Conservation (phyloP, 345 rosid genomes). For the Brassica napus region Da-Ae NC_063446.1:36859501-36860000, state of each 20-base stretch:
- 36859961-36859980: too few relatives aligned
- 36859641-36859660: slow-evolving; percentile 94
- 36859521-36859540: background rate
- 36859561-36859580: background rate
- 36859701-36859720: slow-evolving; percentile 41
- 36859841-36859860: background rate
- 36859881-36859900: background rate
- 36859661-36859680: slow-evolving; percentile 97
- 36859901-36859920: slow-evolving; percentile 16
- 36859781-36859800: slow-evolving; percentile 3
- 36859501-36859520: slow-evolving; percentile 39
- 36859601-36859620: slow-evolving; percentile 84
- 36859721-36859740: slow-evolving; percentile 47
- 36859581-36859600: slow-evolving; percentile 61
- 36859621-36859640: slow-evolving; percentile 62
- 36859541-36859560: background rate
- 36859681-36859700: slow-evolving; percentile 73
- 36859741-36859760: background rate
- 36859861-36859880: background rate
- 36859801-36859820: background rate
- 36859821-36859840: background rate
- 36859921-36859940: background rate
- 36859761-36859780: background rate
- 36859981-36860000: too few relatives aligned
- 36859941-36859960: too few relatives aligned